Percentiles rank a stretch among this genome's conserved stretches.
phyloP scores from a whole-genome alignment of 2,329 filamentous ascomycete species.

The Ilyonectria destructans region DNA sequence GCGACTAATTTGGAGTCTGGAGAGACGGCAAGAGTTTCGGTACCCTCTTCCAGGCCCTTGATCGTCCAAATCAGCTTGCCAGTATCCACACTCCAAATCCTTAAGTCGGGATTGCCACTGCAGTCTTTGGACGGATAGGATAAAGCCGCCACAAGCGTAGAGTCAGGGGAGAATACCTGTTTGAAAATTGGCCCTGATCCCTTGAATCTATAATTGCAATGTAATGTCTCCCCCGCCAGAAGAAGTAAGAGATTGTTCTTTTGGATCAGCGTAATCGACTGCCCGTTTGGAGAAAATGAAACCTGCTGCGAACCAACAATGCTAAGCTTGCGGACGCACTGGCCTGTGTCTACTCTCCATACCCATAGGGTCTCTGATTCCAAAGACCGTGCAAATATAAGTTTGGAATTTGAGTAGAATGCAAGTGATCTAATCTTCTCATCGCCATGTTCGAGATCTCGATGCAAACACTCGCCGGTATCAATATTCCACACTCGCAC shows the following conservation, averaged over 20 bases:
- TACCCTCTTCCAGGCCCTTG: too few relatives aligned
- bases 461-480: background rate
- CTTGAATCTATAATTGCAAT: background rate
- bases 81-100: background rate
- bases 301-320: background rate
- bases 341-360: background rate
- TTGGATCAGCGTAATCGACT: background rate
- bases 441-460: background rate
- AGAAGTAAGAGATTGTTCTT: too few relatives aligned
- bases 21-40: background rate
- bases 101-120: background rate
- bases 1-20: background rate
- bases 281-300: background rate
- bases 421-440: background rate
- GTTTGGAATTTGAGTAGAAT: background rate
- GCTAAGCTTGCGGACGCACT: background rate
- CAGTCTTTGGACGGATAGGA: background rate
- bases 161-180: background rate
- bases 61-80: background rate
- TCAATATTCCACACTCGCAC: background rate
- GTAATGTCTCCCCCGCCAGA: background rate
- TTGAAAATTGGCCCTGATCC: background rate
- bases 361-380: background rate
- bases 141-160: constrained; percentile 1
- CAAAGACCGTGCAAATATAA: background rate